A percentile compares a stretch with the other conserved stretches of the same genome.
phyloP scores from a whole-genome alignment of 768 basidiomycete genomes.

The Amanita brunnescens region DNA sequence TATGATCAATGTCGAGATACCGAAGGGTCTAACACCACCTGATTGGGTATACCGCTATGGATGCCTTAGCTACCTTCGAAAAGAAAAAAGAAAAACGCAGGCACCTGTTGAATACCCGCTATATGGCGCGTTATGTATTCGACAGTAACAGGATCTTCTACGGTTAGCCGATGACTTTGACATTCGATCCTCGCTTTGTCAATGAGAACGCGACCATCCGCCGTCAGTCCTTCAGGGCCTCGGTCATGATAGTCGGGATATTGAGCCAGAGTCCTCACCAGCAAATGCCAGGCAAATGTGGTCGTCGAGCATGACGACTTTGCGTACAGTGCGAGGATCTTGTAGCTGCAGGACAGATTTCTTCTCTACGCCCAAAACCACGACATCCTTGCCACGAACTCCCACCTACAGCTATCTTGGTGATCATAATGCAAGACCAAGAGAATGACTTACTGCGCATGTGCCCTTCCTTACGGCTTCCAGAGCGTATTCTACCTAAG shows the following conservation, averaged over 20 bases:
- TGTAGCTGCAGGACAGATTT: conserved; percentile 96
- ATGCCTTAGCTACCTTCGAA: neutral
- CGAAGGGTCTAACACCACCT: conserved; percentile 96
- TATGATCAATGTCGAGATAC: conserved; percentile 92
- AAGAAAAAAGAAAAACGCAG: neutral
- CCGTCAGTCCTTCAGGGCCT: conserved; percentile 71
- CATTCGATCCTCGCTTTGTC: conserved; percentile 98
- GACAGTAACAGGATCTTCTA: conserved; percentile 96
- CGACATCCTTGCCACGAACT: conserved; percentile 88
- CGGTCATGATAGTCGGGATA: conserved; percentile 2
- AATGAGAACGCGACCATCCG: conserved; percentile 94
- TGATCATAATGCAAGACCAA: conserved; percentile 4
- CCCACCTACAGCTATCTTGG: conserved; percentile 57
- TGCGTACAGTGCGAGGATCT: conserved; percentile 94
- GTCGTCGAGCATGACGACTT: conserved; percentile 98
- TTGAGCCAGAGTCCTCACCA: conserved; percentile 37
- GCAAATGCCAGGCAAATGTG: conserved; percentile 97
- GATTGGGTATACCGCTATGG: conserved; percentile 92
- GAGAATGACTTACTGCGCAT: conserved; percentile 65
- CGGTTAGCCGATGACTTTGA: conserved; percentile 92
- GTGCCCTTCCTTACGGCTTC: conserved; percentile 97
- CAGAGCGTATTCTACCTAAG: conserved; percentile 95
- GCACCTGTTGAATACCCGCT: conserved; percentile 96
- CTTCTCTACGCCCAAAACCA: conserved; percentile 98
- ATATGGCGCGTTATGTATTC: conserved; percentile 98